Conservation (phyloP, 345 rosid genomes). For the Eucalyptus pauciflora region DNA sequence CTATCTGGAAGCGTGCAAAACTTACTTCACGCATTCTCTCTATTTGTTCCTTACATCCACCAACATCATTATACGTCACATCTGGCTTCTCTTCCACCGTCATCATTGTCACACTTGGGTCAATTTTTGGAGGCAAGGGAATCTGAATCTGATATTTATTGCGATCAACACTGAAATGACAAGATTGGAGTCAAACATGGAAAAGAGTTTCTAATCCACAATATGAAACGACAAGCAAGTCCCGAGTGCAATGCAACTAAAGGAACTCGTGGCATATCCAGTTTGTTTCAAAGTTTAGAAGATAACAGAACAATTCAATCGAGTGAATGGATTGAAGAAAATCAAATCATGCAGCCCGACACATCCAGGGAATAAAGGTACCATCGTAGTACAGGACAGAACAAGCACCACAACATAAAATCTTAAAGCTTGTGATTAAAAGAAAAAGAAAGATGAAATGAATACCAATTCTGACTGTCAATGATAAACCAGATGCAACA, state of each 20-base stretch:
- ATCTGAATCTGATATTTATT: constrained; percentile 98
- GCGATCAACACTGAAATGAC: constrained; percentile 74
- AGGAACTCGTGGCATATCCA: not conserved
- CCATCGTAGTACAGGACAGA: not conserved
- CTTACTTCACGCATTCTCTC: constrained; percentile 95
- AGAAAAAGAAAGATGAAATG: not conserved
- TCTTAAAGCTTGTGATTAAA: not conserved
- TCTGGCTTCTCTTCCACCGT: constrained; percentile 98
- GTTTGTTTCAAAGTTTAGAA: not conserved
- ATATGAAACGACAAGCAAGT: not conserved
- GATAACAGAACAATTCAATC: not conserved
- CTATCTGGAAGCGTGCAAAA: not conserved
- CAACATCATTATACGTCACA: constrained; percentile 95
- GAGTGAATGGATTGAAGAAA: not conserved
- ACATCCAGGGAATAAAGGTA: not conserved
- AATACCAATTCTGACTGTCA: not conserved
- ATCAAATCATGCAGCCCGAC: not conserved
- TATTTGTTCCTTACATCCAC: constrained; percentile 97
- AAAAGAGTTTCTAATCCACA: not conserved
- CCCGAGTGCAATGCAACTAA: not conserved
- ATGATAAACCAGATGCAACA: not conserved
- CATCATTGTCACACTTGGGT: constrained; percentile 99
- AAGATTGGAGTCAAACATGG: not conserved
- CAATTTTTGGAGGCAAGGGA: constrained; percentile 96
- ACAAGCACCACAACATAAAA: not conserved